A percentile compares a stretch with the other conserved stretches of the same genome.
Conservation (phyloP, 495 filamentous ascomycete genomes). For the Penicillium nucicola region DNA sequence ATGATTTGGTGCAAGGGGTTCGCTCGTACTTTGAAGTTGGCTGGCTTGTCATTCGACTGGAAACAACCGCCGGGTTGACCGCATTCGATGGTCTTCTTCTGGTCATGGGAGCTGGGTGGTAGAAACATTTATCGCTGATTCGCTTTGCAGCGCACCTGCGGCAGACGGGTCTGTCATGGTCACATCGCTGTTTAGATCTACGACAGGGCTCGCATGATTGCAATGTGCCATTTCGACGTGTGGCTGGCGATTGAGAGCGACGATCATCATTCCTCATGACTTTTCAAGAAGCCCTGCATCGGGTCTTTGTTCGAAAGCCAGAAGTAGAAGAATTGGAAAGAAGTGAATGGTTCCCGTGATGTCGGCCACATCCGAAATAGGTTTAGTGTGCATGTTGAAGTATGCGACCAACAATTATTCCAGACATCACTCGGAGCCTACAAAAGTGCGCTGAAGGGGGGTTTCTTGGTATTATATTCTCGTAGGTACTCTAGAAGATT, state of each 20-base stretch:
- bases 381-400: conserved; percentile 7
- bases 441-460: not conserved
- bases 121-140: conserved; percentile 34
- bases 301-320: not conserved
- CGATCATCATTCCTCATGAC: conserved; percentile 21
- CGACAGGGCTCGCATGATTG: conserved; percentile 54
- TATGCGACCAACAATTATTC: not conserved
- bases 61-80: conserved; percentile 3
- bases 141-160: conserved; percentile 34
- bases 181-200: conserved; percentile 50
- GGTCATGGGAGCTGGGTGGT: conserved; percentile 47
- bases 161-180: conserved; percentile 40
- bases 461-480: too few species aligned
- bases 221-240: conserved; percentile 45
- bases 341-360: not conserved
- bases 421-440: not conserved
- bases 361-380: not conserved
- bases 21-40: conserved; percentile 27
- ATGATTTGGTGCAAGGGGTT: not conserved
- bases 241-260: conserved; percentile 24
- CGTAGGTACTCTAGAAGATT: too few species aligned
- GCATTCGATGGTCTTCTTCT: conserved; percentile 19
- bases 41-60: conserved; percentile 16
- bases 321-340: not conserved
- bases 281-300: not conserved